phyloP scores from a whole-genome alignment of 2,329 filamentous ascomycete species.

The Alternaria longipes region DNA sequence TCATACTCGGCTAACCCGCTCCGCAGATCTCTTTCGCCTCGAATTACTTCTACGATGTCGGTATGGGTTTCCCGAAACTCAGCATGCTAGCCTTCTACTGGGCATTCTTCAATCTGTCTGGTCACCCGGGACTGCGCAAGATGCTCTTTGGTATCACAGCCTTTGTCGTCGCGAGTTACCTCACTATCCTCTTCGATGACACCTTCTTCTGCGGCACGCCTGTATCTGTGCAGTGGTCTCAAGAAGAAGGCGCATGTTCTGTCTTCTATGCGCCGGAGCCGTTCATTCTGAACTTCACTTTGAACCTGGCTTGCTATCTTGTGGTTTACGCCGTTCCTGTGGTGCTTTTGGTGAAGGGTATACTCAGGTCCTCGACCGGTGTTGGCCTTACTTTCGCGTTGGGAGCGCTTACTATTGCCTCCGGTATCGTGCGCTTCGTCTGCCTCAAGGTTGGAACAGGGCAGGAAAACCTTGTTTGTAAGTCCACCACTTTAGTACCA shows the following conservation, averaged over 20 bases:
- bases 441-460: constrained; percentile 33
- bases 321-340: constrained; percentile 28
- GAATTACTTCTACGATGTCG: constrained; percentile 38
- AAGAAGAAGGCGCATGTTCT: constrained; percentile 34
- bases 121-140: constrained; percentile 30
- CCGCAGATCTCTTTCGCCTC: constrained; percentile 33
- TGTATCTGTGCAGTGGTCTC: constrained; percentile 32
- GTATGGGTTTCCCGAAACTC: constrained; percentile 37
- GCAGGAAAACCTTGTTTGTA: constrained; percentile 37
- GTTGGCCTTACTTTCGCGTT: constrained; percentile 28
- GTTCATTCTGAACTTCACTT: constrained; percentile 38
- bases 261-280: constrained; percentile 36
- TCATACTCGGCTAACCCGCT: neutral
- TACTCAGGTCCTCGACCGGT: constrained; percentile 20
- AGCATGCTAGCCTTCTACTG: constrained; percentile 39
- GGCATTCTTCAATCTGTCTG: constrained; percentile 30
- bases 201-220: constrained; percentile 33
- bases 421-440: constrained; percentile 30
- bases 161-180: constrained; percentile 31
- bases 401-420: constrained; percentile 30
- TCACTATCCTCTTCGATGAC: constrained; percentile 34
- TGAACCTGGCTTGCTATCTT: constrained; percentile 33
- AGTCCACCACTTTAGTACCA: neutral
- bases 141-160: constrained; percentile 32
- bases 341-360: constrained; percentile 20